These are phyloP conservation scores for Hypomyces perniciosus DNA, from an alignment of 2,329 filamentous ascomycete species.

Conservation along the genomic window DNA sequence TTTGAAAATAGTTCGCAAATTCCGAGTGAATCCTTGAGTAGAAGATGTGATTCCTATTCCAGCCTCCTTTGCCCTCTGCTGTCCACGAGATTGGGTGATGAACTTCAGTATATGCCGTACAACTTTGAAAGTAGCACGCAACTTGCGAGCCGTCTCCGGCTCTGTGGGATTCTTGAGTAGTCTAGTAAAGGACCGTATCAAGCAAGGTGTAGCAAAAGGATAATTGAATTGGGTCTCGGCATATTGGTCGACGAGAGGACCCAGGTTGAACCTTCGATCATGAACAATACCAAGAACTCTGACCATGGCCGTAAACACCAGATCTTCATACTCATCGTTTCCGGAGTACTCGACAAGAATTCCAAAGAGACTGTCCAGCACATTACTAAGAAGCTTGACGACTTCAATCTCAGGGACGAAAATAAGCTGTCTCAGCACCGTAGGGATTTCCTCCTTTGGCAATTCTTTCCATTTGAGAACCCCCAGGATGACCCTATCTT, in stretches of 20 bases:
- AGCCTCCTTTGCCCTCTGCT: slow-evolving; percentile 83
- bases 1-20: slow-evolving; percentile 82
- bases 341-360: slow-evolving; percentile 88
- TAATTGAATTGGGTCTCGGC: slow-evolving; percentile 86
- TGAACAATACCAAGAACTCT: slow-evolving; percentile 89
- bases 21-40: slow-evolving; percentile 68
- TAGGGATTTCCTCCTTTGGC: slow-evolving; percentile 62
- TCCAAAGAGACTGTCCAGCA: slow-evolving; percentile 86
- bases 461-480: slow-evolving; percentile 82
- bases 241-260: slow-evolving; percentile 86
- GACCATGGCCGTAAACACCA: slow-evolving; percentile 86
- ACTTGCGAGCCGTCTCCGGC: slow-evolving; percentile 71
- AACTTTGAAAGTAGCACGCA: slow-evolving; percentile 91
- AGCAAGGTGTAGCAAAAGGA: slow-evolving; percentile 81
- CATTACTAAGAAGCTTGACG: slow-evolving; percentile 84
- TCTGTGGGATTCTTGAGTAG: slow-evolving; percentile 79
- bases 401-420: slow-evolving; percentile 98
- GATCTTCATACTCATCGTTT: slow-evolving; percentile 85
- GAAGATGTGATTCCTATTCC: slow-evolving; percentile 77
- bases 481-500: slow-evolving; percentile 79
- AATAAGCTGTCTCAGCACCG: slow-evolving; percentile 72
- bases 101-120: slow-evolving; percentile 90
- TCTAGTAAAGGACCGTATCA: slow-evolving; percentile 80
- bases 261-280: slow-evolving; percentile 86
- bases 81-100: slow-evolving; percentile 79